These are phyloP conservation scores for Fusarium sacchari DNA, from an alignment of 2,329 filamentous ascomycete species.

Conservation along the genomic window DNA sequence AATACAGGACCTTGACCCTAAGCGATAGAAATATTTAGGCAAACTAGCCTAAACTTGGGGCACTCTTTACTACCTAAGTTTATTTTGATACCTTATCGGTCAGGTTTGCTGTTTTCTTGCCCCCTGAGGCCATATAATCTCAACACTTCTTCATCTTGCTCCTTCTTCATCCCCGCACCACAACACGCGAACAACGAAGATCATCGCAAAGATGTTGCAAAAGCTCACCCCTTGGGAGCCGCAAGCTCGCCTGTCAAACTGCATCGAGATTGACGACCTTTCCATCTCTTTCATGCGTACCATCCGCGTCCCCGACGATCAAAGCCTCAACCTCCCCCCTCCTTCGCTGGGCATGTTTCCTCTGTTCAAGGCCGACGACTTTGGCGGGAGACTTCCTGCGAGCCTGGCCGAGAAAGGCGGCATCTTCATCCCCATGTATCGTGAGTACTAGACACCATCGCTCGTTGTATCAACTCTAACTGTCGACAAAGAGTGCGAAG, in stretches of 20 bases:
- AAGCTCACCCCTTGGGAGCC: background rate
- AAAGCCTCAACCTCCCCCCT: fast-evolving
- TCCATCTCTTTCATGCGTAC: background rate
- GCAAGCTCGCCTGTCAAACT: background rate
- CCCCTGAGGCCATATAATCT: background rate
- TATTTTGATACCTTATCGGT: too few species aligned
- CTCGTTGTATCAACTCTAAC: background rate
- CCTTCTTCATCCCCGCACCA: background rate
- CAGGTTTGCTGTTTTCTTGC: too few species aligned
- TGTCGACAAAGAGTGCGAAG: background rate
- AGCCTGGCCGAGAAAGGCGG: background rate
- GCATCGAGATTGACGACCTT: background rate
- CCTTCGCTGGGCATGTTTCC: background rate
- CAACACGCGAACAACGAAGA: background rate
- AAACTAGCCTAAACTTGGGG: too few species aligned
- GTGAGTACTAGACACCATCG: background rate
- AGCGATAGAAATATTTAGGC: too few species aligned
- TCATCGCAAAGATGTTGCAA: fast-evolving
- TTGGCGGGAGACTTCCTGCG: background rate
- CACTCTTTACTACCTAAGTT: too few species aligned
- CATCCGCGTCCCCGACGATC: background rate
- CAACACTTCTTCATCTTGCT: background rate
- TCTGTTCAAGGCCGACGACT: background rate
- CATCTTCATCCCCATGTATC: background rate
- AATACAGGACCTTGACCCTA: too few species aligned